These are phyloP conservation scores for Monascus purpureus DNA, from an alignment of 495 filamentous ascomycete genomes.

Conservation along the genomic window DNA sequence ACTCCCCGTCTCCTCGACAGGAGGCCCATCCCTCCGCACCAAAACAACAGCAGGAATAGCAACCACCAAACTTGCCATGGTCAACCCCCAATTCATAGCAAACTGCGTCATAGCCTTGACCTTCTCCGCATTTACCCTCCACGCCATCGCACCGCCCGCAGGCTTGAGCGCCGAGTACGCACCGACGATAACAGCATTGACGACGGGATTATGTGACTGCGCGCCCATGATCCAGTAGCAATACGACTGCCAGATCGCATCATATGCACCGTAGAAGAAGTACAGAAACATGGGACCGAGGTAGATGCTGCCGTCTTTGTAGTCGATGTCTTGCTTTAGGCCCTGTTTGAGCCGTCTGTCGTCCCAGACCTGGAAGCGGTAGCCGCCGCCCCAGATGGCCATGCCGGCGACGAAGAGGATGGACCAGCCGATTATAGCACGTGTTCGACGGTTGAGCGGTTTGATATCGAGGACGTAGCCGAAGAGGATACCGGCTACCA, in stretches of 20 bases:
- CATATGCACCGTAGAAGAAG: conserved; percentile 40
- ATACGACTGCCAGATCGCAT: conserved; percentile 51
- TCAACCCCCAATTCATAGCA: conserved; percentile 51
- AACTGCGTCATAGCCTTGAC: conserved; percentile 44
- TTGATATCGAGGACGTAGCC: conserved; percentile 33
- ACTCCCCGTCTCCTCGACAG: too few species aligned
- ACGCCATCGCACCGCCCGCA: conserved; percentile 68
- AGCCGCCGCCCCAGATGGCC: conserved; percentile 41
- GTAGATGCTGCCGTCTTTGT: conserved; percentile 16
- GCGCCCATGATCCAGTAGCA: conserved; percentile 86
- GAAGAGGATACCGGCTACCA: conserved; percentile 34
- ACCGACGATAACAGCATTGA: conserved; percentile 74
- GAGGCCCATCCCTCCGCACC: too few species aligned
- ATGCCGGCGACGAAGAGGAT: conserved; percentile 33
- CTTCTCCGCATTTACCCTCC: conserved; percentile 53
- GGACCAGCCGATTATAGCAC: conserved; percentile 30
- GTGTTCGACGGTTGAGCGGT: conserved; percentile 19
- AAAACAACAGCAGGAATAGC: conserved; percentile 66
- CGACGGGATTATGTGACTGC: conserved; percentile 70
- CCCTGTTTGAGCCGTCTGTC: conserved; percentile 15
- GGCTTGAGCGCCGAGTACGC: conserved; percentile 90
- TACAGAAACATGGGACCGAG: conserved; percentile 40
- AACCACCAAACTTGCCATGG: conserved; percentile 48
- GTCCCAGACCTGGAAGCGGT: conserved; percentile 33
- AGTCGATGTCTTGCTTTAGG: conserved; percentile 26